phyloP scores from a whole-genome alignment of 441 rosid genomes.

The Populus hybrid region DNA sequence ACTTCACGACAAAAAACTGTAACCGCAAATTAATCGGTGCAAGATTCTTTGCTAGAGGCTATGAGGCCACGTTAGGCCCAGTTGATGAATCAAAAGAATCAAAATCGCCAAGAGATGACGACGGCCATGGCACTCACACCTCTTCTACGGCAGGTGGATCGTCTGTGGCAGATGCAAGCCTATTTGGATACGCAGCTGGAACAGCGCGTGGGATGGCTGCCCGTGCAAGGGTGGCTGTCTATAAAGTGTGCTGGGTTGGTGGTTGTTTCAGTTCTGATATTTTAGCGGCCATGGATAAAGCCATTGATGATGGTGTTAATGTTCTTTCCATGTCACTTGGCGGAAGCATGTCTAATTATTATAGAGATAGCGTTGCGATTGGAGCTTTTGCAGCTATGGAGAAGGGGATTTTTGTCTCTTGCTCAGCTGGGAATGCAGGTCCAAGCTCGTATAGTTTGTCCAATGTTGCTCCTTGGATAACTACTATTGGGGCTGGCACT shows the following conservation, averaged over 20 bases:
- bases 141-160: constrained; percentile 71
- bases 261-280: constrained; percentile 86
- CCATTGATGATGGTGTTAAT: constrained; percentile 73
- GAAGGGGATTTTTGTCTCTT: constrained; percentile 74
- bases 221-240: constrained; percentile 64
- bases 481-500: constrained; percentile 64
- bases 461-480: constrained; percentile 91
- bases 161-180: constrained; percentile 47
- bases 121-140: constrained; percentile 94
- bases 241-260: constrained; percentile 82
- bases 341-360: constrained; percentile 59
- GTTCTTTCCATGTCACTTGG: constrained; percentile 76
- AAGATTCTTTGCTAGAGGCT: constrained; percentile 53
- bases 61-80: constrained; percentile 59
- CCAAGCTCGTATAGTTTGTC: constrained; percentile 57
- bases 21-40: constrained; percentile 70
- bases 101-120: constrained; percentile 63
- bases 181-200: constrained; percentile 68
- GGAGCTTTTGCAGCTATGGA: constrained; percentile 82
- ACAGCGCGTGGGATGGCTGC: constrained; percentile 85
- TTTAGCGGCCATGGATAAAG: constrained; percentile 71
- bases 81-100: constrained; percentile 58
- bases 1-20: constrained; percentile 44
- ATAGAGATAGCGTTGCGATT: constrained; percentile 63
- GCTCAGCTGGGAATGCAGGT: constrained; percentile 88